Evolutionary conservation across 2,329 filamentous ascomycete species (phyloP).

Genomic region (Passalora sequoiae): DNA sequence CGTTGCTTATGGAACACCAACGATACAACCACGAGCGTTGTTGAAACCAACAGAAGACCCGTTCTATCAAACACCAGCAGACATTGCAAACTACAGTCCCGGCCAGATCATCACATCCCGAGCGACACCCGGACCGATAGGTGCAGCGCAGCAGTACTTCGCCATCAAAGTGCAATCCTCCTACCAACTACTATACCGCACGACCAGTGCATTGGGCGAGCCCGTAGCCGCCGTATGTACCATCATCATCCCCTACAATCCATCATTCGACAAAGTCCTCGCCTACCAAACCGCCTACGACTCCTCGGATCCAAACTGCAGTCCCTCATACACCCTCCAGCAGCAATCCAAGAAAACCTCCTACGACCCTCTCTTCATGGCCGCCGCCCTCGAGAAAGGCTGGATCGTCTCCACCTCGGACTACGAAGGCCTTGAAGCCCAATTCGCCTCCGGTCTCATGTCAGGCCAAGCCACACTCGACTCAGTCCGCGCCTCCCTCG

Average conservation of each 20-base stretch:
- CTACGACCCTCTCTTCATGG: slow-evolving; percentile 9
- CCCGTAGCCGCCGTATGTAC: slow-evolving; percentile 16
- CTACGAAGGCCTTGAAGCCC: slow-evolving; percentile 26
- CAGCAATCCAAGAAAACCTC: slow-evolving; percentile 3
- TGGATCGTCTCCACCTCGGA: slow-evolving; percentile 26
- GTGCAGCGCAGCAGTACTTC: not conserved
- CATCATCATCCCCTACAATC: slow-evolving; percentile 13
- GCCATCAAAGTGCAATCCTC: slow-evolving; percentile 6
- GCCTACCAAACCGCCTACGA: slow-evolving; percentile 25
- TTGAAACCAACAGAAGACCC: slow-evolving; percentile 9
- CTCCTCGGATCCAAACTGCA: slow-evolving; percentile 35
- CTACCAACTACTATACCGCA: slow-evolving; percentile 17
- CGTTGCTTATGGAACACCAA: too few species aligned
- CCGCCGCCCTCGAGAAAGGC: slow-evolving; percentile 21
- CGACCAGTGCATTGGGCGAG: slow-evolving; percentile 11
- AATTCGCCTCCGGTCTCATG: slow-evolving; percentile 24
- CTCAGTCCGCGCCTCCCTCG: slow-evolving; percentile 25
- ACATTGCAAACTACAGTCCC: slow-evolving; percentile 1
- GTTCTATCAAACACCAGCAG: slow-evolving; percentile 8
- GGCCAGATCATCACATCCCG: slow-evolving; percentile 3
- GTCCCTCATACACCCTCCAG: slow-evolving; percentile 34
- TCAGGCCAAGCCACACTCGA: slow-evolving; percentile 29
- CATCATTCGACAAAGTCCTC: slow-evolving; percentile 10
- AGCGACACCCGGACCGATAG: not conserved
- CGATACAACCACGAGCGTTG: too few species aligned